A percentile compares a stretch with the other conserved stretches of the same genome.
These are phyloP conservation scores for Glutinoglossum americanum DNA, from an alignment of 495 filamentous ascomycete genomes.

Conservation along the genomic window DNA sequence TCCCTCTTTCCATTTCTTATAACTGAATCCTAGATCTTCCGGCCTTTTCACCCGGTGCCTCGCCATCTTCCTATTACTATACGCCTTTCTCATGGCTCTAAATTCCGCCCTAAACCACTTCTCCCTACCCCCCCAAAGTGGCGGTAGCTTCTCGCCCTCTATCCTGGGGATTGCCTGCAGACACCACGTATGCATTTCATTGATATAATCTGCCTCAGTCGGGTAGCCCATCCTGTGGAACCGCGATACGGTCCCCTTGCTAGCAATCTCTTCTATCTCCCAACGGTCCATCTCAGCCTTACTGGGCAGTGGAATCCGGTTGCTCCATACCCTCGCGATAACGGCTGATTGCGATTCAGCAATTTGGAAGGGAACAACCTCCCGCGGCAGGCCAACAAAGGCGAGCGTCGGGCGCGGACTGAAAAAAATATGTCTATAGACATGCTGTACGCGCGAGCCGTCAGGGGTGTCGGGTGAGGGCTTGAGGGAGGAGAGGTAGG, in stretches of 20 bases:
- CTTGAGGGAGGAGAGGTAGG: constrained; percentile 39
- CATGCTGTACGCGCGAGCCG: constrained; percentile 42
- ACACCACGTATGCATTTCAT: constrained; percentile 43
- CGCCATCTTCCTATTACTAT: constrained; percentile 24
- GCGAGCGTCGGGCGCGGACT: constrained; percentile 54
- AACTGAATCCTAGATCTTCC: constrained; percentile 39
- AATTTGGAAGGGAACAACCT: constrained; percentile 65
- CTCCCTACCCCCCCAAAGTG: constrained; percentile 43
- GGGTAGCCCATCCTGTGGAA: constrained; percentile 55
- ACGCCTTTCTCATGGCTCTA: constrained; percentile 32
- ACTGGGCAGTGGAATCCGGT: constrained; percentile 39
- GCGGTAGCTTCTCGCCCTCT: constrained; percentile 38
- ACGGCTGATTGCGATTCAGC: constrained; percentile 59
- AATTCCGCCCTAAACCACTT: constrained; percentile 38
- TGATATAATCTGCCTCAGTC: constrained; percentile 59
- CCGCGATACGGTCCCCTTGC: constrained; percentile 24
- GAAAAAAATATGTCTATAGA: constrained; percentile 65
- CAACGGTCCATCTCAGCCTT: constrained; percentile 40
- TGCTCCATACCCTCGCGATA: constrained; percentile 54
- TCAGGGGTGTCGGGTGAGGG: constrained; percentile 35
- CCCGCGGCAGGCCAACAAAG: constrained; percentile 53
- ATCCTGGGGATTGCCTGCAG: constrained; percentile 23
- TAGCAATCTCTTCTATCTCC: constrained; percentile 25
- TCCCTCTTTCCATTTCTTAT: constrained; percentile 18
- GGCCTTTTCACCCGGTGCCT: constrained; percentile 23